phyloP scores from a whole-genome alignment of 31 red algal genomes.

The Pterothamnion heteromorphum region DNA sequence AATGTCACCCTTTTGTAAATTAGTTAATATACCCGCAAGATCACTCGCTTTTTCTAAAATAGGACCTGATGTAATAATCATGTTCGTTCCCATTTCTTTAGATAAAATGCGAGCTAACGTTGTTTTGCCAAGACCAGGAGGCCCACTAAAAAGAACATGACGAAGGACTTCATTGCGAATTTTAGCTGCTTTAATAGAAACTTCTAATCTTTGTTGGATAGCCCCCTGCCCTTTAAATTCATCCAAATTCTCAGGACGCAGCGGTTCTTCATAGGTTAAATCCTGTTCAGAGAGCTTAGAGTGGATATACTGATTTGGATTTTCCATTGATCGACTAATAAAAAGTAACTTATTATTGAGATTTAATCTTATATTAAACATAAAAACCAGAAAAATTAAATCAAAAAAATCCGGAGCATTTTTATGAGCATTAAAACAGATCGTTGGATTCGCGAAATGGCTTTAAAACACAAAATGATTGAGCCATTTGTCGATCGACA shows the following conservation, averaged over 20 bases:
- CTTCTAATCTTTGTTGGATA: slow-evolving; percentile 36
- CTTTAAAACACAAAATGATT: neutral
- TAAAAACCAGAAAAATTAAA: no score
- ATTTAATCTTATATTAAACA: no score
- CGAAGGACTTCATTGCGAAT: slow-evolving; percentile 32
- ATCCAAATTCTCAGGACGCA: slow-evolving; percentile 44
- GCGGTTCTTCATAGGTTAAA: neutral
- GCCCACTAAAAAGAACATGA: slow-evolving; percentile 45
- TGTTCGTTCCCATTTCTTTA: slow-evolving; percentile 28
- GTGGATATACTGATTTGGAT: no score
- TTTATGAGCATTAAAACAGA: neutral
- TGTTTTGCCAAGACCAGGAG: slow-evolving; percentile 50
- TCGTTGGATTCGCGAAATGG: neutral
- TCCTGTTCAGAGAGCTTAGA: no score
- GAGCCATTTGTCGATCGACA: neutral
- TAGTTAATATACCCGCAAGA: slow-evolving; percentile 43
- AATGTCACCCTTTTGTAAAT: slow-evolving; percentile 48
- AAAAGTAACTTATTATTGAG: no score
- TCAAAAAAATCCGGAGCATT: no score
- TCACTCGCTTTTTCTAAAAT: slow-evolving; percentile 43
- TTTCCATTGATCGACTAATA: no score
- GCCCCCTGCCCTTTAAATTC: slow-evolving; percentile 39
- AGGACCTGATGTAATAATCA: slow-evolving; percentile 42
- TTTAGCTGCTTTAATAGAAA: slow-evolving; percentile 44
- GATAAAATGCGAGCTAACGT: slow-evolving; percentile 42